Evolutionary conservation across 129 eudicot genomes (phyloP).

Genomic region (Saposhnikovia divaricata): DNA sequence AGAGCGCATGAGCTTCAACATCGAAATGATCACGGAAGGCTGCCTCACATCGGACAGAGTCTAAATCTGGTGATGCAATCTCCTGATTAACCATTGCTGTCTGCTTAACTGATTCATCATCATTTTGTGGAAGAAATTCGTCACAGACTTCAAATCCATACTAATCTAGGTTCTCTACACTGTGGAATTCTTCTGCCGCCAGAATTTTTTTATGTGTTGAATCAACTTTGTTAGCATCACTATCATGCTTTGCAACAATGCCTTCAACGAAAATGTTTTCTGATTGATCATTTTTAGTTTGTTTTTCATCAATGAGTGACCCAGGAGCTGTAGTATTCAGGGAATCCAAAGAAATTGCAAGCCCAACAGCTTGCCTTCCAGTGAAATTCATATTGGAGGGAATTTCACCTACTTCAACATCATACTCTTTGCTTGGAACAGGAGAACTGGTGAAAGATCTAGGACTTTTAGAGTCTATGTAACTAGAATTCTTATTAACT

Average conservation of each 20-base stretch:
- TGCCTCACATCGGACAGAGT: slow-evolving; percentile 12
- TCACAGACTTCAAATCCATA: slow-evolving; percentile 18
- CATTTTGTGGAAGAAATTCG: not conserved
- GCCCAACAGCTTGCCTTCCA: slow-evolving; percentile 13
- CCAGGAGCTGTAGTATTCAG: not conserved
- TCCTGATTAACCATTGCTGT: slow-evolving; percentile 16
- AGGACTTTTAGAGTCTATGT: not conserved
- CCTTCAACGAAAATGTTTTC: slow-evolving; percentile 10
- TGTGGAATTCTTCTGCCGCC: slow-evolving; percentile 17
- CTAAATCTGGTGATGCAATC: slow-evolving; percentile 21
- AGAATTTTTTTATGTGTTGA: slow-evolving; percentile 11
- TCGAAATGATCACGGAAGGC: slow-evolving; percentile 19
- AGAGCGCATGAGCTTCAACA: slow-evolving; percentile 11
- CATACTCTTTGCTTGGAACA: slow-evolving; percentile 12
- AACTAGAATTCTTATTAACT: not conserved
- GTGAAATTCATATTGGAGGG: not conserved
- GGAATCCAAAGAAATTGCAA: too few relatives aligned
- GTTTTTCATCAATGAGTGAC: slow-evolving; percentile 18
- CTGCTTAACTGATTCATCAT: slow-evolving; percentile 20
- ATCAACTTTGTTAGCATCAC: slow-evolving; percentile 14
- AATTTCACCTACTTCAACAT: slow-evolving; percentile 12
- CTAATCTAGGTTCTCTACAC: slow-evolving; percentile 14
- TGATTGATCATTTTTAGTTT: slow-evolving; percentile 14
- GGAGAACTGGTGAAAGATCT: not conserved
- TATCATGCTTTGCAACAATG: slow-evolving; percentile 14